Evolutionary conservation across 805 yeast species (phyloP).

Genomic region (Metschnikowia vanudenii): DNA sequence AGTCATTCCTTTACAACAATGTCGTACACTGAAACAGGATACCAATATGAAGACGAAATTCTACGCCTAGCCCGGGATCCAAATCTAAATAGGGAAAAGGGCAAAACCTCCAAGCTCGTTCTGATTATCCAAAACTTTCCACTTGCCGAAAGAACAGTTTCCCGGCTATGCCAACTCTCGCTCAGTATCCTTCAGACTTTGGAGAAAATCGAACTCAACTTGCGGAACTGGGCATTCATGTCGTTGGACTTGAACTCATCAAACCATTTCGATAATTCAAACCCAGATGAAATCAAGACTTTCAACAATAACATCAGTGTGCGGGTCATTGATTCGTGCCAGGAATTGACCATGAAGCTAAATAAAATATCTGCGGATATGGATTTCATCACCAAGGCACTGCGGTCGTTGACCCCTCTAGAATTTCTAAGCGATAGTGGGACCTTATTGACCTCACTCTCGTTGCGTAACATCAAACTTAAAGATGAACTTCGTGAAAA

Average conservation of each 20-base stretch:
- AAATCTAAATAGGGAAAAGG: conserved; percentile 42
- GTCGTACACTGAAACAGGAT: conserved; percentile 10
- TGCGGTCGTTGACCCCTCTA: conserved; percentile 39
- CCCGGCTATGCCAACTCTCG: conserved; percentile 47
- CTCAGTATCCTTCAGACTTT: conserved; percentile 48
- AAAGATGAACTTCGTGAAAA: conserved; percentile 51
- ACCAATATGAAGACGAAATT: conserved; percentile 47
- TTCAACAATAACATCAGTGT: conserved; percentile 56
- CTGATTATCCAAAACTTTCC: conserved; percentile 45
- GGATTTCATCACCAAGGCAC: conserved; percentile 45
- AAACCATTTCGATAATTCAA: conserved; percentile 30
- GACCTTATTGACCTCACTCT: conserved; percentile 45
- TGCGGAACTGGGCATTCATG: conserved; percentile 55
- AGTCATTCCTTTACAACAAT: not conserved
- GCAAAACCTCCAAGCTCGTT: conserved; percentile 39
- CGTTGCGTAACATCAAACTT: conserved; percentile 46
- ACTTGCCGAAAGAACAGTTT: conserved; percentile 41
- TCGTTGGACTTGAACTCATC: conserved; percentile 50
- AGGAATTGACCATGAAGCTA: conserved; percentile 44
- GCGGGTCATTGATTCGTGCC: conserved; percentile 51
- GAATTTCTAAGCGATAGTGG: conserved; percentile 56
- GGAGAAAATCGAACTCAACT: conserved; percentile 46
- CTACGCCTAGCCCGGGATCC: conserved; percentile 49
- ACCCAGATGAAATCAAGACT: conserved; percentile 22
- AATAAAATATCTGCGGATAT: conserved; percentile 44